phyloP scores from a whole-genome alignment of 768 basidiomycete genomes.

The Kwoniella mangroviensis region DNA sequence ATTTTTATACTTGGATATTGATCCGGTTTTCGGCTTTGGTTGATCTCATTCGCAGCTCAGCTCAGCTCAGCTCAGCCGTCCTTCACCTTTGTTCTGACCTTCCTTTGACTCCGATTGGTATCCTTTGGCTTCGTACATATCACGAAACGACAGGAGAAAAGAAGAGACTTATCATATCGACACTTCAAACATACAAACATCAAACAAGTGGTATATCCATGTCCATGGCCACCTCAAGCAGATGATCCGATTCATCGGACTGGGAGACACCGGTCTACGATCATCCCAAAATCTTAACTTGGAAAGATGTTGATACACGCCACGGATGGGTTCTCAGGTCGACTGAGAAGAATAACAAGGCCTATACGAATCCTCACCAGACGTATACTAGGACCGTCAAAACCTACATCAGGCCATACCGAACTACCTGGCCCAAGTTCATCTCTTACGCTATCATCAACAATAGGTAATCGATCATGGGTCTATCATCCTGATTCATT shows the following conservation, averaged over 20 bases:
- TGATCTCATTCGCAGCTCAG: too few species aligned
- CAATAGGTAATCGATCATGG: slow-evolving; percentile 8
- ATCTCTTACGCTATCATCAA: slow-evolving; percentile 15
- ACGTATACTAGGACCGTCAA: slow-evolving; percentile 23
- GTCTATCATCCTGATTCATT: slow-evolving; percentile 13
- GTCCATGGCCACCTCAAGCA: too few species aligned
- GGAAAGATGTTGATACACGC: not conserved
- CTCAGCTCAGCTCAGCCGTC: not conserved
- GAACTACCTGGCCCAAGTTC: slow-evolving; percentile 17
- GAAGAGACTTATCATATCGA: too few species aligned
- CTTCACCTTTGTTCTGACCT: not conserved
- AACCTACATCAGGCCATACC: not conserved
- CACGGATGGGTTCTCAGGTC: not conserved
- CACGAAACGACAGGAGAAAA: too few species aligned
- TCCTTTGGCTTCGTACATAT: too few species aligned
- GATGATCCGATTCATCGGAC: not conserved
- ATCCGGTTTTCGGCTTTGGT: slow-evolving; percentile 5
- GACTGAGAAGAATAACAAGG: slow-evolving; percentile 8
- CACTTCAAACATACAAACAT: too few species aligned
- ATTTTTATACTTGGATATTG: not conserved
- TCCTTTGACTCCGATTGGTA: too few species aligned
- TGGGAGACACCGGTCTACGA: not conserved
- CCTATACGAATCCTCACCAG: not conserved
- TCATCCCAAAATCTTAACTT: not conserved
- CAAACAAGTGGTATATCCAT: not conserved